Evolutionary conservation across 176 grass and related monocot genomes (phyloP), one percentile per base, ranked within the genome.

Genomic region (Pontederia crassipes): DNA sequence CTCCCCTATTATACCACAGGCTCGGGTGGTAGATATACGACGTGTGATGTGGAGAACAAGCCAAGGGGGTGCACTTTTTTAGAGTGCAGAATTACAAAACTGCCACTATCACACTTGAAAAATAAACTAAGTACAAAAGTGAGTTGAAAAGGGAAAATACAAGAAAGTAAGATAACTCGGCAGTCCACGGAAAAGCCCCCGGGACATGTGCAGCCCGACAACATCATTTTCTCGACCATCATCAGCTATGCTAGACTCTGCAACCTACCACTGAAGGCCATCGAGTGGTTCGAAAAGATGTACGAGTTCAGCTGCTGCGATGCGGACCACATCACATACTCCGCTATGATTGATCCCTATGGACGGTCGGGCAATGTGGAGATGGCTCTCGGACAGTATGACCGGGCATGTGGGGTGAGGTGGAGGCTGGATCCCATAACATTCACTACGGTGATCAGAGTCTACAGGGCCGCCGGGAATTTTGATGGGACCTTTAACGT

Each of bases 261-360:
- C 55, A 80, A 77, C 18, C 35, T 85, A 24, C 84, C 79, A 4
- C 57, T 17, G 14, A 91, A 85, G 68, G 84, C 92, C 29, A 67
- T 91, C 29, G 92, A 97, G 82, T 97, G 86, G 83, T 91, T 82
- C 67, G 93, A 97, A 67, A 91, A 91, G 74, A 97, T 88, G 87
- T 63, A 79, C 16, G 84, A 69, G 15, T 81, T 82, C 11, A 73
- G 71, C 47, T 97, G 83, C 78, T n/a, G n/a, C n/a, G 69, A 55
- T n/a, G 87, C 93, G 8, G 79, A 80, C 66, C 70, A 78, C 53
- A 74, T 91, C 74, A 85, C 81, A 0, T 85, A 73, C 73, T 82
- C 93, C 15, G 81, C 62, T 53, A 81, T 91, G 67, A 97, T 97
- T 47, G 83, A 84, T 52, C 76, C 87, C 46, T 97, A 85, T 52